Evolutionary conservation across 2,329 filamentous ascomycete species (phyloP), one percentile per base, ranked within the genome.

Genomic region (Aspergillus sp.): DNA sequence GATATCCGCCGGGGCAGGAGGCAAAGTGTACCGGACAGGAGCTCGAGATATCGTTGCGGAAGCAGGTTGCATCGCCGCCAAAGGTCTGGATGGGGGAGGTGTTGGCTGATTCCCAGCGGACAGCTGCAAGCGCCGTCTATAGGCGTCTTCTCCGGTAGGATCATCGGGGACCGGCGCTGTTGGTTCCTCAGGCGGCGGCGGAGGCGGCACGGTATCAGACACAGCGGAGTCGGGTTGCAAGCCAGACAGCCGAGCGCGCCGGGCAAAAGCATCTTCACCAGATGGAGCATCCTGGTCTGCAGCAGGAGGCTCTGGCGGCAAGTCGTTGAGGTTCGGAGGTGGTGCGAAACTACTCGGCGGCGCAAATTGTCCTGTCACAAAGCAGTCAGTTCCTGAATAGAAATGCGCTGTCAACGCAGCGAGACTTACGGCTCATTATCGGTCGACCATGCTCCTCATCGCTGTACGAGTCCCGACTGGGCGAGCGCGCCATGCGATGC

Each of bases 21-120:
- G 79, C 36, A 80, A 67, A 52, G 75, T 79, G 70, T 96, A 96
- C 58, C 86, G 87, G 10, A 96, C 83, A 1, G 91, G 89, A 0
- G 88, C 87, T 40, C 87, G 83, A 40, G 89, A 89, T 67, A 95
- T 93, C 6, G 84, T 86, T 10, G 81, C 77, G n/a, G 77, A 66
- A 40, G 68, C 62, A 20, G 70, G 66, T 43, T 76, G 70, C 36
- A 76, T 63, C 4, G 70, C 58, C 6, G 75, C 66, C 3, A 75
- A 70, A 23, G 76, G 71, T 3, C 69, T 71, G 44, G 71, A 62
- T 36, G 65, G 63, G 23, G 65, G 62, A 2, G 68, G 58, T 44
- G 64, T 54, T 42, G 58, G 53, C 10, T 62, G 64, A 11, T 59
- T 53, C 16, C 48, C 55, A 9, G 49, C 54, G 16, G 58, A 57